Evolutionary conservation across 2,329 filamentous ascomycete species (phyloP).

Genomic region (Domatiomyces catenatus): DNA sequence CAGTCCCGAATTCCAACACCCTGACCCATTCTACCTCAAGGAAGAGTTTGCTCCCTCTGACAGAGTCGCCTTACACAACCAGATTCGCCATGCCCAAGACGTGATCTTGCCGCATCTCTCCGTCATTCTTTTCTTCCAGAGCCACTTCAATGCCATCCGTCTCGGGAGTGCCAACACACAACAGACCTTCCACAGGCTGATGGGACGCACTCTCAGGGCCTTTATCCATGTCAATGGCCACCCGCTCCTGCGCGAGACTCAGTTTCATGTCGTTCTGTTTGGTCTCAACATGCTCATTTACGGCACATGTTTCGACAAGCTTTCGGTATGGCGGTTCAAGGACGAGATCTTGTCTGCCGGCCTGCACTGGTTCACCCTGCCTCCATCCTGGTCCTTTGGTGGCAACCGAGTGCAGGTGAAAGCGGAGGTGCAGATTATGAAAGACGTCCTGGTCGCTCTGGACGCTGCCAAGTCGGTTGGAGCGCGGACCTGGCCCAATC

Average conservation of each 20-base stretch:
- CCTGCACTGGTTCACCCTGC: constrained; percentile 71
- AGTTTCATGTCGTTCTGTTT: constrained; percentile 75
- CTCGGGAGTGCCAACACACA: constrained; percentile 70
- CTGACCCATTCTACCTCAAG: constrained; percentile 78
- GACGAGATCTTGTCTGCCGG: constrained; percentile 77
- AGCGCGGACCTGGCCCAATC: constrained; percentile 30
- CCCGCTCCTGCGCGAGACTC: constrained; percentile 78
- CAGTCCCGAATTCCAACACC: constrained; percentile 52
- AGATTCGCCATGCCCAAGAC: constrained; percentile 66
- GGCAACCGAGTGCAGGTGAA: constrained; percentile 88
- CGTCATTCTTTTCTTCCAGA: constrained; percentile 75
- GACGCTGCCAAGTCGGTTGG: constrained; percentile 49
- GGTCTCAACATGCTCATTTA: constrained; percentile 62
- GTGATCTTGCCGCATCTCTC: constrained; percentile 74
- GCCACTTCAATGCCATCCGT: constrained; percentile 88
- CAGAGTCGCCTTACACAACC: constrained; percentile 54
- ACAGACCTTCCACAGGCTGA: constrained; percentile 62
- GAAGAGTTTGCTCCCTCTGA: constrained; percentile 90
- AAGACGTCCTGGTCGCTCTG: constrained; percentile 56
- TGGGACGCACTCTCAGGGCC: constrained; percentile 63
- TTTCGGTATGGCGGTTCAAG: constrained; percentile 67
- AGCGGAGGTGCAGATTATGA: constrained; percentile 70
- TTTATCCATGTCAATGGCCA: constrained; percentile 58
- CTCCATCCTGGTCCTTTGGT: constrained; percentile 84
- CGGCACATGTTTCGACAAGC: constrained; percentile 47